These are phyloP conservation scores for Fusarium cicatricum DNA, from an alignment of 2,329 filamentous ascomycete species.

Conservation along the genomic window DNA sequence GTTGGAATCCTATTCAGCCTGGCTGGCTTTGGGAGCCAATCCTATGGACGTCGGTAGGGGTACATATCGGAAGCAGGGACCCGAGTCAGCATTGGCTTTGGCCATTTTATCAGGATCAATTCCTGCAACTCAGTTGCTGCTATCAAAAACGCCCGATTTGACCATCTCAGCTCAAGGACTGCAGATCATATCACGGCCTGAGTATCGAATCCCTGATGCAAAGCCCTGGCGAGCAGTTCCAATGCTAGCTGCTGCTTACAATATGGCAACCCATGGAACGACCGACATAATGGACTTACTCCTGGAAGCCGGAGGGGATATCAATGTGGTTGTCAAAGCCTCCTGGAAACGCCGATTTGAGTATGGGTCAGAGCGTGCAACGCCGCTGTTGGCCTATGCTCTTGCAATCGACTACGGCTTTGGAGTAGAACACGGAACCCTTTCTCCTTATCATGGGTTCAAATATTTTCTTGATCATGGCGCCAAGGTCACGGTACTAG, in stretches of 20 bases:
- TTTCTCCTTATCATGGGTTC: neutral
- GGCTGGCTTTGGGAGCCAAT: neutral
- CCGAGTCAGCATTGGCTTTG: neutral
- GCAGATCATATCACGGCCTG: neutral
- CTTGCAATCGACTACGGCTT: neutral
- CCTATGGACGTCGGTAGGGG: neutral
- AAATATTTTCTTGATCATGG: neutral
- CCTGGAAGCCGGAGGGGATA: neutral
- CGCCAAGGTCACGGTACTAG: too few species aligned
- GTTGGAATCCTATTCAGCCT: neutral
- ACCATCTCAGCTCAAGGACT: too few species aligned
- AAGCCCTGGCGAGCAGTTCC: neutral
- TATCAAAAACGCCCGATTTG: neutral
- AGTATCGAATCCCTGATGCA: too few species aligned
- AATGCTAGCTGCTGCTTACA: neutral
- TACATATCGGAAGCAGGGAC: neutral
- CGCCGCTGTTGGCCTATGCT: neutral
- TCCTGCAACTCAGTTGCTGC: neutral
- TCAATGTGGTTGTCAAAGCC: neutral
- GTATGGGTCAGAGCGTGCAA: neutral
- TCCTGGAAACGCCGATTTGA: neutral
- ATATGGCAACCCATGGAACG: neutral
- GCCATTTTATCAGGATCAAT: neutral
- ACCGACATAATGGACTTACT: neutral
- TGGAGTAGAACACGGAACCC: neutral